Conservation (phyloP, 345 rosid species). For the Pistacia vera region DNA sequence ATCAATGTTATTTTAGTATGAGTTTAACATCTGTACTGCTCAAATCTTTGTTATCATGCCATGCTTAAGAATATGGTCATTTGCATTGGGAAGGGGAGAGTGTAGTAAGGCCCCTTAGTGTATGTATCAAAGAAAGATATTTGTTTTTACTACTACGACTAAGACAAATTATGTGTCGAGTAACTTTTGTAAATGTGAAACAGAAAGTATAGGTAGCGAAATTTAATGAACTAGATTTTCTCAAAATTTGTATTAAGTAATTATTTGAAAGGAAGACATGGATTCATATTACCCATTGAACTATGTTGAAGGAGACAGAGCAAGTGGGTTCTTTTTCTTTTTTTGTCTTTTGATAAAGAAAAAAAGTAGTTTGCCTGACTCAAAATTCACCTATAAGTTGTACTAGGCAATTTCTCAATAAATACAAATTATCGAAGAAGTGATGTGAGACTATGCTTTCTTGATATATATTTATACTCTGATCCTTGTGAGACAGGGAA, state of each 20-base stretch:
- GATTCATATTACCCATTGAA: too few species aligned
- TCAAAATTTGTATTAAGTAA: background rate
- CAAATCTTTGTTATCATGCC: background rate
- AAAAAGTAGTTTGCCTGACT: background rate
- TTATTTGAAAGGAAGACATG: background rate
- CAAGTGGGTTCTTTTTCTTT: too few species aligned
- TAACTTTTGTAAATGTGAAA: background rate
- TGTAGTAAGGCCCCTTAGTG: background rate
- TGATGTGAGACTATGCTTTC: background rate
- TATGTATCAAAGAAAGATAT: background rate
- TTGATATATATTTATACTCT: background rate
- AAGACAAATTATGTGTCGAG: background rate
- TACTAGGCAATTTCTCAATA: background rate
- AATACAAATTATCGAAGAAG: background rate
- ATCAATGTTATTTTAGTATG: background rate
- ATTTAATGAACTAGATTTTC: background rate
- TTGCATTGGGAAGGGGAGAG: background rate
- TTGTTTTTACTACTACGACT: background rate
- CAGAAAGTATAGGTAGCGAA: background rate
- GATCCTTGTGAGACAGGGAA: slow-evolving; percentile 62
- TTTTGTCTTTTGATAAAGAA: too few species aligned
- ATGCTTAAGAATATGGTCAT: background rate
- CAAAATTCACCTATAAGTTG: background rate
- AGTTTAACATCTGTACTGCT: background rate
- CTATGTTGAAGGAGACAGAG: too few species aligned